These are phyloP conservation scores for Protomyces macrosporus DNA, from an alignment of 1,139 yeast genomes.

Conservation along the genomic window DNA sequence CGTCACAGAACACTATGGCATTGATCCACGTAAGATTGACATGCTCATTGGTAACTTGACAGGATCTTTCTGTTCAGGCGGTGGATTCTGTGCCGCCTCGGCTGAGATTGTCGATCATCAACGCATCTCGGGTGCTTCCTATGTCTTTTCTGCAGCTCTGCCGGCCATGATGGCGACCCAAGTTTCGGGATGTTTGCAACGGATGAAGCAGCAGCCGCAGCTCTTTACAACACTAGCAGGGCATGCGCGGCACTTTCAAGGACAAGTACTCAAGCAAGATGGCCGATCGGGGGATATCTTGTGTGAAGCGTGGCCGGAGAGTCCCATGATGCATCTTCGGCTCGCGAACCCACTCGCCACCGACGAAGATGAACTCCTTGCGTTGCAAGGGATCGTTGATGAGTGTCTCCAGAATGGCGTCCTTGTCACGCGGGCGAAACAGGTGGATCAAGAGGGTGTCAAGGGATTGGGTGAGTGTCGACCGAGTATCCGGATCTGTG, in stretches of 20 bases:
- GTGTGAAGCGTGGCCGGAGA: constrained; percentile 54
- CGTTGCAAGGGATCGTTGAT: constrained; percentile 41
- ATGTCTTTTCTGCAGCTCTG: constrained; percentile 88
- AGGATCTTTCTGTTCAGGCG: constrained; percentile 75
- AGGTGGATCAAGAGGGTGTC: constrained; percentile 62
- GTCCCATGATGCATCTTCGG: constrained; percentile 62
- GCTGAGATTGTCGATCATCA: constrained; percentile 84
- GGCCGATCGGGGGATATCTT: constrained; percentile 43
- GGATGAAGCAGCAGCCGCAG: constrained; percentile 37
- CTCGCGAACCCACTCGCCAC: constrained; percentile 43
- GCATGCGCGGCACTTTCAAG: constrained; percentile 40
- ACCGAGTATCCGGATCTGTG: constrained; percentile 62
- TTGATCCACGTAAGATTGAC: constrained; percentile 63
- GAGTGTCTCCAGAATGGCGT: constrained; percentile 58
- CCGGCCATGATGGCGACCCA: constrained; percentile 86
- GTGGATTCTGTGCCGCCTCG: constrained; percentile 91
- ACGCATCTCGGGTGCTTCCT: constrained; percentile 81
- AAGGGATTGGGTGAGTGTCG: constrained; percentile 73
- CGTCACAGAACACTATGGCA: constrained; percentile 59
- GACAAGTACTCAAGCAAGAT: background rate
- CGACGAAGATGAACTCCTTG: constrained; percentile 35
- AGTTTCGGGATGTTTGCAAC: constrained; percentile 55
- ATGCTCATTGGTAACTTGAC: constrained; percentile 87
- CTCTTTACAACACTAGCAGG: constrained; percentile 38
- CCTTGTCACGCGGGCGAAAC: constrained; percentile 38